Evolutionary conservation across 805 yeast species (phyloP), one percentile per base, ranked within the genome.

Genomic region (Candida schatavii): DNA sequence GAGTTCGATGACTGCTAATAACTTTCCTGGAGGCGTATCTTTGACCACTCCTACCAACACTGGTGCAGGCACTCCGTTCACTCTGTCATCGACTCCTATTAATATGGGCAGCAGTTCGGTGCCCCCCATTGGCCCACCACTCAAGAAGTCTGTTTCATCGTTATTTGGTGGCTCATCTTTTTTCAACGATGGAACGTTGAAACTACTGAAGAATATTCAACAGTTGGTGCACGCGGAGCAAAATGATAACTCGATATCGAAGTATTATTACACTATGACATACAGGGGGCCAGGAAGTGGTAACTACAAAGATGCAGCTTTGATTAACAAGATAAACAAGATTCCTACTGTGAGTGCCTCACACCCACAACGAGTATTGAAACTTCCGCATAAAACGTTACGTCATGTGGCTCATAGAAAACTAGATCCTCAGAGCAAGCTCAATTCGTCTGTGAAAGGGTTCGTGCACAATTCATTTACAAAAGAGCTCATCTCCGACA

Each of bases 261-360:
- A 65, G 46, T 70, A 70, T 48, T 69, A 58, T 47, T 70, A 68
- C 46, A 58, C 63, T 18, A 67, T 67, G 45, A 57, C 62, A 26
- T 68, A 67, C 42, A 56, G 74, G 35, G 75, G 75, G 0, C 74
- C 74, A 2, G 75, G 75, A 2, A 62, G 68, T 34, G 75, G 75
- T 2, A 70, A 68, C 44, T 70, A 66, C 48, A 70, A 70, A 46
- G 75, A 70, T 49, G 72, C 71, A 1, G 64, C 72, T 2, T 47
- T 70, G 31, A 62, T 67, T 45, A 68, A 64, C 46, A 55, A 64
- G 33, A 65, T 70, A 46, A 70, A 68, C 49, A 59, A 59, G 39
- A 61, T 70, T 34, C 64, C 57, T 4, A 41, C 54, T n/a, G 50
- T 61, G 23, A 32, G 30, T 13, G 35, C 22, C 27, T 37, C 21